Evolutionary conservation across 108 stramenopile species (phyloP).

Genomic region (Nitzschia sp.): DNA sequence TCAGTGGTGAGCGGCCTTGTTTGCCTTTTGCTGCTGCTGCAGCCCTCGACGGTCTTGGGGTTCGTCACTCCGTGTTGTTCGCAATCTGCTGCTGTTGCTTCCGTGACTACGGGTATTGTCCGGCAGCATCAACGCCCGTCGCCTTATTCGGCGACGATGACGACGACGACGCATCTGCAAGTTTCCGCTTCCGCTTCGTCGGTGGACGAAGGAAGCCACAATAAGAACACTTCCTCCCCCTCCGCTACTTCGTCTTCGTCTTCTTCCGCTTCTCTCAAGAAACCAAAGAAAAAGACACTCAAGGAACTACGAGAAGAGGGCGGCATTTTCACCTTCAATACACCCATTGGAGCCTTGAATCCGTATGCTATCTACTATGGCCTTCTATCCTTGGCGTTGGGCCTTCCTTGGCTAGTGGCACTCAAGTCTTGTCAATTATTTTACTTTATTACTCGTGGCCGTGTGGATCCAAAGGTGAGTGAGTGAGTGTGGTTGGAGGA

Average conservation of each 20-base stretch:
- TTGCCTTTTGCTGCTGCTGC: too few species aligned
- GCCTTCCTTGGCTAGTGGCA: slow-evolving; percentile 73
- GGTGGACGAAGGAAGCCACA: too few species aligned
- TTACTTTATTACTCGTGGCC: slow-evolving; percentile 56
- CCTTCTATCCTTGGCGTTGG: slow-evolving; percentile 61
- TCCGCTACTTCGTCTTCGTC: background rate
- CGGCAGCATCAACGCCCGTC: background rate
- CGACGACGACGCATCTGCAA: background rate
- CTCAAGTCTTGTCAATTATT: slow-evolving; percentile 50
- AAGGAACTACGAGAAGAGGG: slow-evolving; percentile 40
- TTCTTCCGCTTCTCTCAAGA: background rate
- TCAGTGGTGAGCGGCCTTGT: too few species aligned
- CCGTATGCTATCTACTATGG: slow-evolving; percentile 84
- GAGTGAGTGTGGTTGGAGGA: background rate
- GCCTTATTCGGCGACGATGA: background rate
- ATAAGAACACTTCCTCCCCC: too few species aligned
- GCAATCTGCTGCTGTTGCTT: too few species aligned
- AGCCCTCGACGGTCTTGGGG: too few species aligned
- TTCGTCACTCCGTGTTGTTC: too few species aligned
- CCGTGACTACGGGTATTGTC: too few species aligned
- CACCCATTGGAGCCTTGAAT: slow-evolving; percentile 83
- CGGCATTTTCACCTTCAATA: slow-evolving; percentile 66
- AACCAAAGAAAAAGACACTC: slow-evolving; percentile 25
- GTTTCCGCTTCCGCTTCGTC: background rate
- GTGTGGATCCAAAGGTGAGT: slow-evolving; percentile 63